A percentile compares a stretch with the other conserved stretches of the same genome.
phyloP scores from a whole-genome alignment of 2,329 filamentous ascomycete genomes.

The Aquanectria penicillioides region DNA sequence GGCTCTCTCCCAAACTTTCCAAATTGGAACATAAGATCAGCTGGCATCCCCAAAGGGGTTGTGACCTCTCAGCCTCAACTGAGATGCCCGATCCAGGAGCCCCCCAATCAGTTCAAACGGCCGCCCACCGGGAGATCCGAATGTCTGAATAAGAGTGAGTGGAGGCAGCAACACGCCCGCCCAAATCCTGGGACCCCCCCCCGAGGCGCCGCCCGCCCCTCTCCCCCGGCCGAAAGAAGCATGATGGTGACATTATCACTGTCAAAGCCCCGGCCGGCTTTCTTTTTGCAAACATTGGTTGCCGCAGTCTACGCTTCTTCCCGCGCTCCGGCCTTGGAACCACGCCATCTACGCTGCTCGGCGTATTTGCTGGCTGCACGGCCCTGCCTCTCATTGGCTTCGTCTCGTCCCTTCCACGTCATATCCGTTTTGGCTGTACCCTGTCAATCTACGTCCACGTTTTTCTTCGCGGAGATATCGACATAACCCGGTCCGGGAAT shows the following conservation, averaged over 20 bases:
- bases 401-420: slow-evolving; percentile 12
- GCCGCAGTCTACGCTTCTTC: too few relatives aligned
- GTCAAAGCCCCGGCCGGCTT: background rate
- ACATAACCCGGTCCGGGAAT: background rate
- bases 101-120: background rate
- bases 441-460: slow-evolving; percentile 3
- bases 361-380: slow-evolving; percentile 13
- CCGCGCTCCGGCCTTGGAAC: too few relatives aligned
- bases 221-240: slow-evolving; percentile 3
- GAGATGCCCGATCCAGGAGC: too few relatives aligned
- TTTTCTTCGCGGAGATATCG: background rate
- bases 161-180: background rate
- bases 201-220: background rate
- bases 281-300: too few relatives aligned
- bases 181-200: background rate
- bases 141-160: background rate
- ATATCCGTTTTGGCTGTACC: slow-evolving; percentile 13
- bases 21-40: background rate
- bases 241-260: background rate
- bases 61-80: background rate
- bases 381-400: background rate
- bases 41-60: background rate
- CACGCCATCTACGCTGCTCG: slow-evolving; percentile 2
- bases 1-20: too few relatives aligned
- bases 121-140: background rate